These are phyloP conservation scores for Erodium maritimum DNA, from an alignment of 345 rosid species.

Conservation along the genomic window DNA sequence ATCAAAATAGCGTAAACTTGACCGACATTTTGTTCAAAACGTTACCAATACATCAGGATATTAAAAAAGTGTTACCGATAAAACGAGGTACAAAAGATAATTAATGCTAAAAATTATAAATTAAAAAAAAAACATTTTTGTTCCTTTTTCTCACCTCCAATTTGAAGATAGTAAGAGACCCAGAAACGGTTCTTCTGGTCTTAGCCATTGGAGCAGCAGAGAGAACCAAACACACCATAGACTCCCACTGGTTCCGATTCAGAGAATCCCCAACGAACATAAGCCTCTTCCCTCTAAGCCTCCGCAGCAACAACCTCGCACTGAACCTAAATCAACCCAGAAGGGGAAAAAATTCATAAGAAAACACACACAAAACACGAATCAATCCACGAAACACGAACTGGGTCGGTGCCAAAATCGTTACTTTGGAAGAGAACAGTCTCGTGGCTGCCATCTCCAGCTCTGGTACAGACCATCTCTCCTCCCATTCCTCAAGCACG, in stretches of 20 bases:
- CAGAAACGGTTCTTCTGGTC: constrained; percentile 39
- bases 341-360: too few species aligned
- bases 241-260: constrained; percentile 97
- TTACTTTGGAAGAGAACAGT: constrained; percentile 78
- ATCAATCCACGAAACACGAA: too few species aligned
- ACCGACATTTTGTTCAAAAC: too few species aligned
- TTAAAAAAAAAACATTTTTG: too few species aligned
- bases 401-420: neutral
- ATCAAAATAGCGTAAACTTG: too few species aligned
- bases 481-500: constrained; percentile 89
- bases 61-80: too few species aligned
- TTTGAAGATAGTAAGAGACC: constrained; percentile 56
- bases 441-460: constrained; percentile 95
- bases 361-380: too few species aligned
- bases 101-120: too few species aligned
- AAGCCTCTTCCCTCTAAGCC: constrained; percentile 81
- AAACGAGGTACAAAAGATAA: too few species aligned
- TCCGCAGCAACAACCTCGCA: constrained; percentile 55
- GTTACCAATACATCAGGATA: too few species aligned
- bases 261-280: constrained; percentile 97
- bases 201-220: constrained; percentile 47
- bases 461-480: constrained; percentile 68
- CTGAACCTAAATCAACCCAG: constrained; percentile 35
- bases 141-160: constrained; percentile 36
- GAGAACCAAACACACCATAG: constrained; percentile 89